phyloP scores from a whole-genome alignment of 805 yeast species.

The Isabelozyma heimii region DNA sequence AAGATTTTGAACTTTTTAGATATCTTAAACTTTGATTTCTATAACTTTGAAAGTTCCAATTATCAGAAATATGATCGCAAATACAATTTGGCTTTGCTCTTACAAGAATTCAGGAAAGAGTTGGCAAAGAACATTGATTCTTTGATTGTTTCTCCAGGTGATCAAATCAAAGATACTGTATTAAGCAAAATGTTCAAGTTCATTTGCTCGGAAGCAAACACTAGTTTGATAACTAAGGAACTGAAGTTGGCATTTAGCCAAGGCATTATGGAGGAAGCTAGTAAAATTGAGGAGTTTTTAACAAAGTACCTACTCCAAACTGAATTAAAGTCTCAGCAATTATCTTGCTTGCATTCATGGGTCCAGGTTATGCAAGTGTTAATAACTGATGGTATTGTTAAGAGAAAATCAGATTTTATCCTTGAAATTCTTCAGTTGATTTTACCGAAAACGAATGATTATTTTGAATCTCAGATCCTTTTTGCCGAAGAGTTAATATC shows the following conservation, averaged over 20 bases:
- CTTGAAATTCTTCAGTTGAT: slow-evolving; percentile 73
- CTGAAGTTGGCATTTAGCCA: slow-evolving; percentile 18
- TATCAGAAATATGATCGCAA: slow-evolving; percentile 21
- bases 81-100: slow-evolving; percentile 31
- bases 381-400: slow-evolving; percentile 52
- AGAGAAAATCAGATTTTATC: slow-evolving; percentile 58
- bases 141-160: slow-evolving; percentile 7
- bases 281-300: slow-evolving; percentile 34
- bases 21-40: slow-evolving; percentile 56
- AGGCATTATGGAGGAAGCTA: slow-evolving; percentile 23
- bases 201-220: slow-evolving; percentile 17
- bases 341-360: slow-evolving; percentile 77
- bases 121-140: slow-evolving; percentile 1
- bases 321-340: slow-evolving; percentile 50
- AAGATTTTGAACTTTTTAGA: slow-evolving; percentile 70
- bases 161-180: slow-evolving; percentile 19
- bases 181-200: slow-evolving; percentile 19
- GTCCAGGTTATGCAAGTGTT: slow-evolving; percentile 72
- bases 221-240: slow-evolving; percentile 13
- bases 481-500: slow-evolving; percentile 79
- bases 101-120: slow-evolving; percentile 16
- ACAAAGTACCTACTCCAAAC: slow-evolving; percentile 45
- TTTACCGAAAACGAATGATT: slow-evolving; percentile 74
- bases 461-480: slow-evolving; percentile 59
- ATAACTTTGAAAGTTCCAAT: slow-evolving; percentile 42